A percentile compares a stretch with the other conserved stretches of the same genome.
Conservation (phyloP, 106 monocot genomes). For the Allium fistulosum region DNA sequence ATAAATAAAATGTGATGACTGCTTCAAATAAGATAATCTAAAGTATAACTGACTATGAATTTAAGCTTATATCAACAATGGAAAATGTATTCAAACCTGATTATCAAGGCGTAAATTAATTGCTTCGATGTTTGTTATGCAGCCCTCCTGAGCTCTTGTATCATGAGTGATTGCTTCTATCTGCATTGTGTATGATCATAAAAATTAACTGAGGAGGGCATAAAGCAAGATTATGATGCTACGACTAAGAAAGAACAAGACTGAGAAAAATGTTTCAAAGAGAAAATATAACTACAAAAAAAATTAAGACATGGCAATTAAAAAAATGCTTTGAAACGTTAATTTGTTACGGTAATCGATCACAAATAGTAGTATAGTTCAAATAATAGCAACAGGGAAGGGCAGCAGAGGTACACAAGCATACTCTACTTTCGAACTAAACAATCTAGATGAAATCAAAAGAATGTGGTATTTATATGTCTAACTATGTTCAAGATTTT, state of each 20-base stretch:
- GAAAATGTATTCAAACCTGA: constrained; percentile 49
- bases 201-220: background rate
- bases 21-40: too few species aligned
- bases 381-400: too few species aligned
- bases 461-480: too few species aligned
- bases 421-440: background rate
- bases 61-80: background rate
- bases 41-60: too few species aligned
- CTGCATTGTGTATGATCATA: constrained; percentile 26
- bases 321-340: too few species aligned
- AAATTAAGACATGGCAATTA: too few species aligned
- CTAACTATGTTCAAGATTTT: too few species aligned
- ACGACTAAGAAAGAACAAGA: background rate
- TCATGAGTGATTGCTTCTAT: constrained; percentile 82
- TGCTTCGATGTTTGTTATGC: constrained; percentile 66
- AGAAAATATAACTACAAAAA: background rate
- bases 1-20: too few species aligned
- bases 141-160: constrained; percentile 45
- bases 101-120: constrained; percentile 76
- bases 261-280: background rate
- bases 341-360: background rate
- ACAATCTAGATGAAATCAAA: background rate
- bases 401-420: too few species aligned
- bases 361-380: background rate
- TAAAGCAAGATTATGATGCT: background rate